Evolutionary conservation across 129 eudicot species (phyloP), one percentile per base, ranked within the genome.

Genomic region (Ambrosia artemisiifolia): DNA sequence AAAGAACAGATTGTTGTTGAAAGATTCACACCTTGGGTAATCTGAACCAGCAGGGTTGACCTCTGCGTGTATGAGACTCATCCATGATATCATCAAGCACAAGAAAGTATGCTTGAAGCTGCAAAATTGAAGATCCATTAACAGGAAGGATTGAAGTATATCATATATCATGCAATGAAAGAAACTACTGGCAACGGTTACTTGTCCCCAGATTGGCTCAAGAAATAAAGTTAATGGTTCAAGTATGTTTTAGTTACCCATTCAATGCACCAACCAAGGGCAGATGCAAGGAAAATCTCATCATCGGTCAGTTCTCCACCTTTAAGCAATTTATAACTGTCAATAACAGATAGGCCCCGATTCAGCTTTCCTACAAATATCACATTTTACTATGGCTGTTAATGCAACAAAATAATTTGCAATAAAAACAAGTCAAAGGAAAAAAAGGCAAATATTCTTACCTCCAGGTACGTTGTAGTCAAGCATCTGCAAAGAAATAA

Each of bases 81-180:
- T 92, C 97, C 97, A 88, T 91, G 19, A 91, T 91, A 63, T 91
- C 96, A 91, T 91, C 97, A 72, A 86, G 93, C 63, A 92, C 96
- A 59, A 92, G 97, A 78, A 92, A 92, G 77, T 86, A 92, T 48
- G 96, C 96, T 85, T 92, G 97, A 76, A 92, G 93, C 97, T 92
- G 91, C 49, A 71, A 43, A 6, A 60, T 60, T 60, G 18, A 60
- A 60, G 42, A 69, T 33, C 55, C 24, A 36, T 7, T 32, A 32
- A 30, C 72, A 79, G 13, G 55, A 55, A 63, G 2, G 33, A 14
- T 36, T 80, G 28, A 12, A 76, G 62, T 56, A 61, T 12, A 24
- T 33, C 65, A 71, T 56, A 61, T 12, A 24, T 33, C 66, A 71
- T 51, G 55, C 32, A 68, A 74, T 49, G n/a, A 62, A 69, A 24